Evolutionary conservation across 2,329 filamentous ascomycete species (phyloP), one percentile per base, ranked within the genome.

Genomic region (Stenocarpella maydis): DNA sequence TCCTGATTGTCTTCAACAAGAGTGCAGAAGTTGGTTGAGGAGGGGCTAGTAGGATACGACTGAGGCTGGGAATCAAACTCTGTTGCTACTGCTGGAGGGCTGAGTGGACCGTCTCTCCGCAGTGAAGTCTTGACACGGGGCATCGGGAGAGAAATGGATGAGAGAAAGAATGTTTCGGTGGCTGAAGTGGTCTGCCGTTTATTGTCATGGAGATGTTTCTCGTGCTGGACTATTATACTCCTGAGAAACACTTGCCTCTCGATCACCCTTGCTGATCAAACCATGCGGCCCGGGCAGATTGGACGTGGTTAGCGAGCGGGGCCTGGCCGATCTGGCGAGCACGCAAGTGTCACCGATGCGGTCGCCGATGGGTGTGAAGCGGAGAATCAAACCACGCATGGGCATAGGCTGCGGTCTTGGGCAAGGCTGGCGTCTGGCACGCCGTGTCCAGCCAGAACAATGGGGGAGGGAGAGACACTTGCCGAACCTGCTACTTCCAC

Each of bases 61-160:
- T 60, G 54, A 50, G 37, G 50, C 37, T 58, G 53, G n/a, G 28
- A 37, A 26, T 58, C 41, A 37, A 45, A 58, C 65, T 58, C 43
- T 45, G 50, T 52, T 68, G 69, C 17, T 53, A 49, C 55, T 58
- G 66, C 28, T 54, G 52, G 24, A 52, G 60, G 50, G 43, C 63
- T 58, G 39, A 50, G 41, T 41, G 66, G 55, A 65, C 49, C 52
- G 31, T 69, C 52, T 71, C 45, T 41, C 49, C 69, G 60, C 52
- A 65, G 47, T 37, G 66, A 69, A 52, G 31, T 65, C 66, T 65
- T 65, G 37, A 55, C 47, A 63, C 68, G 63, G 52, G 61, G 68
- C 68, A 69, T 69, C 45, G 37, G 61, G 45, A n/a, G 43, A 12
- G 14, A 31, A 39, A 47, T 39, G 26, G 26, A 50, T 24, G 65